phyloP scores from a whole-genome alignment of 192 early-diverging fungal species.

The Cladochytrium replicatum region DNA sequence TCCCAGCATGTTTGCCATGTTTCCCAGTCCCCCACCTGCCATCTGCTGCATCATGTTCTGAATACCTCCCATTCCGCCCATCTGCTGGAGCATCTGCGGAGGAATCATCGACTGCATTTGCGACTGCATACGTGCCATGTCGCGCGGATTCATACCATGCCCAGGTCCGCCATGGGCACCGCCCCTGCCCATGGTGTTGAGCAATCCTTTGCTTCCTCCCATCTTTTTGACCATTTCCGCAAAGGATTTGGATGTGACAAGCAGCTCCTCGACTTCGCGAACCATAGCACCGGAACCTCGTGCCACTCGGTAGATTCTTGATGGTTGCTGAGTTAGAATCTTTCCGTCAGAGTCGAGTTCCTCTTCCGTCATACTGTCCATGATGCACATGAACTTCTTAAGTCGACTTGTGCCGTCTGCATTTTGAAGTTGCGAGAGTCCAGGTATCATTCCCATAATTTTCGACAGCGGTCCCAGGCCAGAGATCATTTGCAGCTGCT shows the following conservation, averaged over 20 bases:
- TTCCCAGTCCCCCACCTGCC: constrained; percentile 31
- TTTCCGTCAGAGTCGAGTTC: constrained; percentile 85
- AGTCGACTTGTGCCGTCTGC: constrained; percentile 45
- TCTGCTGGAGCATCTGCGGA: too few relatives aligned
- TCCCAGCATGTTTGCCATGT: constrained; percentile 12
- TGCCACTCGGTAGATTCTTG: constrained; percentile 67
- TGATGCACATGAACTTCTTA: constrained; percentile 77
- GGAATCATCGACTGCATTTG: too few relatives aligned
- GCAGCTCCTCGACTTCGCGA: constrained; percentile 74
- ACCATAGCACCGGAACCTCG: constrained; percentile 75
- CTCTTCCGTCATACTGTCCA: constrained; percentile 90
- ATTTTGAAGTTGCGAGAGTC: constrained; percentile 52
- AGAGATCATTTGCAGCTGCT: constrained; percentile 80
- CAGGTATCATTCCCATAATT: constrained; percentile 80
- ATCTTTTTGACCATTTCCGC: constrained; percentile 83
- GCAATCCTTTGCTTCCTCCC: constrained; percentile 80
- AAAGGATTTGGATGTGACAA: constrained; percentile 66
- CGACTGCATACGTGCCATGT: too few relatives aligned
- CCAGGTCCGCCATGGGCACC: too few relatives aligned
- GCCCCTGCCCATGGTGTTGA: constrained; percentile 51
- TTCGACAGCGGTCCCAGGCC: constrained; percentile 90
- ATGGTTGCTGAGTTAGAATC: constrained; percentile 62
- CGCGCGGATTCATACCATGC: too few relatives aligned
- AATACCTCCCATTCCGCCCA: constrained; percentile 55
- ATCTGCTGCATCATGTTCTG: constrained; percentile 69